Evolutionary conservation across 208 protist genomes (phyloP).

Genomic region (Crithidia bombi): DNA sequence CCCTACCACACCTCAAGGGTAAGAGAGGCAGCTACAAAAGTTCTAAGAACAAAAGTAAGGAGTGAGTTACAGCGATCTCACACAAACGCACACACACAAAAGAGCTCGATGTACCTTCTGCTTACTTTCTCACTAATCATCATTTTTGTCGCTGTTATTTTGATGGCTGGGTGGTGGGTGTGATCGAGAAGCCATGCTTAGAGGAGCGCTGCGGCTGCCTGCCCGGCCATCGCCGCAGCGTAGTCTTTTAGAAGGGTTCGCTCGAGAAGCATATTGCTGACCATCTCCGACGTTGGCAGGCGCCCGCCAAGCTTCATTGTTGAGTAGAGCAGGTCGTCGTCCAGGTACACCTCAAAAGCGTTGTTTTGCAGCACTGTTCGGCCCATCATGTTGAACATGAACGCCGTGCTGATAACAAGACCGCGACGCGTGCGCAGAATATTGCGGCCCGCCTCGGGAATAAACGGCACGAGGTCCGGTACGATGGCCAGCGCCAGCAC

Average conservation of each 20-base stretch:
- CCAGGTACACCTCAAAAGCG: conserved; percentile 77
- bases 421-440: conserved; percentile 35
- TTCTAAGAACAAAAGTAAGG: too few species aligned
- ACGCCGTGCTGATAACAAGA: conserved; percentile 43
- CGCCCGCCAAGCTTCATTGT: conserved; percentile 35
- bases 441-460: conserved; percentile 26
- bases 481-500: conserved; percentile 37
- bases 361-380: conserved; percentile 42
- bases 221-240: conserved; percentile 4
- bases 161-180: too few species aligned
- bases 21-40: too few species aligned
- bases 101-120: too few species aligned
- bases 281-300: conserved; percentile 35
- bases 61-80: too few species aligned
- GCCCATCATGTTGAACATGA: conserved; percentile 58
- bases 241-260: conserved; percentile 45
- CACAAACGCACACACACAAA: too few species aligned
- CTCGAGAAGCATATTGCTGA: conserved; percentile 48
- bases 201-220: not conserved
- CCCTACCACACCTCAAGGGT: too few species aligned
- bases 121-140: too few species aligned
- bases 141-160: too few species aligned
- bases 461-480: conserved; percentile 35
- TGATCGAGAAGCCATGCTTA: too few species aligned
- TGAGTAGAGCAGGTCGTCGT: conserved; percentile 55